phyloP scores from a whole-genome alignment of 2,329 filamentous ascomycete genomes.

The Lachnellula willkommii region DNA sequence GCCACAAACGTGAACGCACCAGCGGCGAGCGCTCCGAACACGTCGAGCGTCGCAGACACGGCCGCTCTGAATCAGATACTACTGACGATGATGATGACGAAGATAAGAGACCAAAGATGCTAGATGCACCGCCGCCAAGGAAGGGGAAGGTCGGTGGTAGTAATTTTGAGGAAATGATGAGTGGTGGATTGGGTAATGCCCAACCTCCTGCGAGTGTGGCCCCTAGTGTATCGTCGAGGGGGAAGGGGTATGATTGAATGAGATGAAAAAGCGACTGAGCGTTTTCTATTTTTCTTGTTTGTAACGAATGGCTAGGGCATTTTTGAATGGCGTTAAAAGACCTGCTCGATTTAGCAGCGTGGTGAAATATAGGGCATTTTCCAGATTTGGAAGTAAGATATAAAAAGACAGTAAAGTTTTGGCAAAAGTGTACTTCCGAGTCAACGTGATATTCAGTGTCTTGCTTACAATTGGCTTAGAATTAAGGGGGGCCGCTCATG shows the following conservation, averaged over 20 bases:
- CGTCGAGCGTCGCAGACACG: conserved; percentile 13
- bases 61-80: conserved; percentile 6
- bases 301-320: too few species aligned
- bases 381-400: too few species aligned
- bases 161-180: conserved; percentile 26
- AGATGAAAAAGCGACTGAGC: neutral
- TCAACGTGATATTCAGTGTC: too few species aligned
- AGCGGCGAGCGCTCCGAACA: conserved; percentile 10
- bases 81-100: conserved; percentile 14
- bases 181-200: conserved; percentile 22
- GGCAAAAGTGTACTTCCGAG: too few species aligned
- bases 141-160: conserved; percentile 11
- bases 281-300: too few species aligned
- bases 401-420: too few species aligned
- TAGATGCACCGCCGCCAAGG: conserved; percentile 22
- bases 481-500: too few species aligned
- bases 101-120: conserved; percentile 20
- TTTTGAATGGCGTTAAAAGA: too few species aligned
- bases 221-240: neutral
- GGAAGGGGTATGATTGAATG: neutral
- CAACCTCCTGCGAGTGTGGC: neutral
- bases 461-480: too few species aligned
- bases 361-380: too few species aligned
- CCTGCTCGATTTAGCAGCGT: too few species aligned
- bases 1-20: conserved; percentile 27